Evolutionary conservation across 768 basidiomycete genomes (phyloP).

Genomic region (Baorangia bicolor): DNA sequence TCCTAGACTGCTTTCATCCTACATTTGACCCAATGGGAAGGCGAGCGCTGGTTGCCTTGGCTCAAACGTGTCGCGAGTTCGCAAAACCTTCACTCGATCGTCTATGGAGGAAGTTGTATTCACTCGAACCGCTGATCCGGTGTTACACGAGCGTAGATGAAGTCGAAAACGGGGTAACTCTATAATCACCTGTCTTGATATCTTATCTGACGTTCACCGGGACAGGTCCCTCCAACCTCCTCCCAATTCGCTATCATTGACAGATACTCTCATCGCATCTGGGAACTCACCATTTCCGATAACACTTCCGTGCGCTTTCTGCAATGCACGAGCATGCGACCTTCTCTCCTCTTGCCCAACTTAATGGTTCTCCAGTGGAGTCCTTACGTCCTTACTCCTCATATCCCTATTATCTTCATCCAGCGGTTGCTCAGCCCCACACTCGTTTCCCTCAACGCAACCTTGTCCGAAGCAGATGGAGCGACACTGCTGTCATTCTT

Average conservation of each 20-base stretch:
- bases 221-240: constrained; percentile 3
- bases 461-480: constrained; percentile 4
- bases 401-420: constrained; percentile 1
- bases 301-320: constrained; percentile 1
- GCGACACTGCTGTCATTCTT: constrained; percentile 7
- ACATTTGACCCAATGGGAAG: background rate
- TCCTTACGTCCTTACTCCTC: background rate
- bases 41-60: background rate
- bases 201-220: background rate
- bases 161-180: background rate
- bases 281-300: background rate
- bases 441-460: constrained; percentile 1
- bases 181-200: background rate
- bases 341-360: constrained; percentile 8
- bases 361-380: constrained; percentile 6
- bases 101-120: constrained; percentile 6
- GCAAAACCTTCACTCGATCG: constrained; percentile 10
- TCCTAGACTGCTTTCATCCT: constrained; percentile 3
- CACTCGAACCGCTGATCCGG: constrained; percentile 13
- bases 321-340: background rate
- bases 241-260: constrained; percentile 5
- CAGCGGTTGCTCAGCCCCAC: constrained; percentile 12
- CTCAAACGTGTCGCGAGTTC: constrained; percentile 7
- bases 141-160: constrained; percentile 1
- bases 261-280: constrained; percentile 6